Conservation (phyloP, 2,329 filamentous ascomycete genomes). For the Cucurbitaria berberidis region DNA sequence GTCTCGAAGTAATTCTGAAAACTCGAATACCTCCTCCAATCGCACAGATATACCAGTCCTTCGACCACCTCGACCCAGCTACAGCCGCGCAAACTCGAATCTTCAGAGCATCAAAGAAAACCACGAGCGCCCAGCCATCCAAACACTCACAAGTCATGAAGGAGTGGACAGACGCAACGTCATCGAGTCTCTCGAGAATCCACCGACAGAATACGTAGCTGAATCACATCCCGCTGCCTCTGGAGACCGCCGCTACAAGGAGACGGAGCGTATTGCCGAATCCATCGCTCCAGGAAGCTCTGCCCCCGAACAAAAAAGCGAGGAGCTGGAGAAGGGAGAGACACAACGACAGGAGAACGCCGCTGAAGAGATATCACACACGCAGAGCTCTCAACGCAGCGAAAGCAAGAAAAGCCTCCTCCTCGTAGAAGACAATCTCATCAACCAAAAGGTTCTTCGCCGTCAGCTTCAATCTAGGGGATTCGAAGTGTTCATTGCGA, state of each 20-base stretch:
- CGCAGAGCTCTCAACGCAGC: slow-evolving; percentile 24
- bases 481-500: slow-evolving; percentile 51
- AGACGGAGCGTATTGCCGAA: slow-evolving; percentile 27
- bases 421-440: slow-evolving; percentile 57
- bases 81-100: slow-evolving; percentile 36
- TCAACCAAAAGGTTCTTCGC: slow-evolving; percentile 57
- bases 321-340: slow-evolving; percentile 30
- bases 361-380: slow-evolving; percentile 23
- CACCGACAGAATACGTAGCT: slow-evolving; percentile 37
- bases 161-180: slow-evolving; percentile 18
- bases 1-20: slow-evolving; percentile 34
- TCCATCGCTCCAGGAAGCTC: slow-evolving; percentile 12
- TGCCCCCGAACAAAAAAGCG: slow-evolving; percentile 17
- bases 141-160: slow-evolving; percentile 11
- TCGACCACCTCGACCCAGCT: slow-evolving; percentile 35
- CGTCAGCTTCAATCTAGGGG: slow-evolving; percentile 56
- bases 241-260: slow-evolving; percentile 27
- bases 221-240: slow-evolving; percentile 35
- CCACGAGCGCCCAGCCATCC: slow-evolving; percentile 17
- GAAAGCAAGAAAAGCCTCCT: slow-evolving; percentile 41
- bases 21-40: slow-evolving; percentile 5
- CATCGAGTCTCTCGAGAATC: slow-evolving; percentile 38
- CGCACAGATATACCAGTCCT: slow-evolving; percentile 16
- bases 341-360: slow-evolving; percentile 29
- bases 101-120: slow-evolving; percentile 34